phyloP scores from a whole-genome alignment of 257 asterid species.

The Haberlea rhodopensis region DNA sequence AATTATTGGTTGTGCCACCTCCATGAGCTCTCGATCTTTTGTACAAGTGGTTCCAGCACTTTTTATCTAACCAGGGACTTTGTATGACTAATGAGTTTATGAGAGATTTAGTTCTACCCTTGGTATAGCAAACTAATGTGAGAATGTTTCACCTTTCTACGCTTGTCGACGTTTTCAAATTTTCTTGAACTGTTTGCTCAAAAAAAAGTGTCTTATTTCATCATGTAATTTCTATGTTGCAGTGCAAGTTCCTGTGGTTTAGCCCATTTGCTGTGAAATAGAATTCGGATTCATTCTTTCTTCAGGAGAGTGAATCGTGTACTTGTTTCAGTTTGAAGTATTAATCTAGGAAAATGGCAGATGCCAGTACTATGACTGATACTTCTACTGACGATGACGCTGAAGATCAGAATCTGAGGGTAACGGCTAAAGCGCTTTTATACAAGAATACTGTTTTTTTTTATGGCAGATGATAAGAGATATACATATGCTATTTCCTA shows the following conservation, averaged over 20 bases:
- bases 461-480: neutral
- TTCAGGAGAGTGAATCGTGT: slow-evolving; percentile 25
- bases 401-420: slow-evolving; percentile 74
- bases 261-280: slow-evolving; percentile 17
- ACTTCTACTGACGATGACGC: slow-evolving; percentile 95
- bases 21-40: neutral
- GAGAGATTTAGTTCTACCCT: too few relatives aligned
- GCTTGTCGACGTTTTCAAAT: neutral
- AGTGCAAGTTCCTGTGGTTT: slow-evolving; percentile 18
- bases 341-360: slow-evolving; percentile 52
- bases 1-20: too few relatives aligned
- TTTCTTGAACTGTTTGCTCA: neutral
- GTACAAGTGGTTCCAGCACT: neutral
- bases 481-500: neutral
- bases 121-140: too few relatives aligned
- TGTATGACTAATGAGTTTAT: neutral
- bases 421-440: slow-evolving; percentile 23
- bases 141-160: neutral
- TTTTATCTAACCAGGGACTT: neutral
- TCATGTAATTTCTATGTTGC: slow-evolving; percentile 9
- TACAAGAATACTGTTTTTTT: neutral
- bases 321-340: slow-evolving; percentile 27
- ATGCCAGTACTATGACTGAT: slow-evolving; percentile 82
- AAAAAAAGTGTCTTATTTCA: neutral
- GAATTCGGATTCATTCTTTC: slow-evolving; percentile 23